phyloP scores from a whole-genome alignment of 306 rosid species.

The Acacia confusa region DNA sequence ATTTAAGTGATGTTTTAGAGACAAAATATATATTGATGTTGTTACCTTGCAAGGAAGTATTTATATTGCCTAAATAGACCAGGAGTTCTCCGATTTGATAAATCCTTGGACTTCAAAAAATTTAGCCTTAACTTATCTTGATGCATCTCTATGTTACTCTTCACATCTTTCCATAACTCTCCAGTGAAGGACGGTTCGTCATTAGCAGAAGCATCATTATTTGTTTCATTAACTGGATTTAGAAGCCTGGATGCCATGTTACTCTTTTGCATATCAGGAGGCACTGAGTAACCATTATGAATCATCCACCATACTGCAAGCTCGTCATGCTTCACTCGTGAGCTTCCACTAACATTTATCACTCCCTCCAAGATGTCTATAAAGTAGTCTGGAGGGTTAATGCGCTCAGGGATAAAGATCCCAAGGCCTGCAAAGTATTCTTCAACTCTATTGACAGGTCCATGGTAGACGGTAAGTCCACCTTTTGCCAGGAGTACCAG shows the following conservation, averaged over 20 bases:
- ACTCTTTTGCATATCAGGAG: conserved; percentile 72
- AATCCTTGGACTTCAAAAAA: conserved; percentile 73
- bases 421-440: conserved; percentile 88
- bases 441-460: conserved; percentile 79
- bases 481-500: conserved; percentile 95
- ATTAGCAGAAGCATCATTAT: conserved; percentile 30
- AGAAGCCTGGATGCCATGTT: conserved; percentile 34
- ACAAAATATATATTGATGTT: neutral
- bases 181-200: conserved; percentile 69
- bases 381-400: conserved; percentile 92
- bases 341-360: conserved; percentile 45
- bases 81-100: conserved; percentile 76
- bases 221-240: conserved; percentile 40
- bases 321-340: conserved; percentile 56
- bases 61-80: conserved; percentile 69
- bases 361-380: conserved; percentile 96
- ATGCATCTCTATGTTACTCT: conserved; percentile 55
- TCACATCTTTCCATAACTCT: conserved; percentile 90
- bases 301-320: conserved; percentile 92
- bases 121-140: conserved; percentile 66
- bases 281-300: conserved; percentile 75
- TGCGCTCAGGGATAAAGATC: conserved; percentile 74
- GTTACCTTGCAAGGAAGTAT: conserved; percentile 85
- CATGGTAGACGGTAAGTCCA: conserved; percentile 90
- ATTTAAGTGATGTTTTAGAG: neutral